Evolutionary conservation across 108 stramenopile genomes (phyloP).

Genomic region (Cyclotella atomus): DNA sequence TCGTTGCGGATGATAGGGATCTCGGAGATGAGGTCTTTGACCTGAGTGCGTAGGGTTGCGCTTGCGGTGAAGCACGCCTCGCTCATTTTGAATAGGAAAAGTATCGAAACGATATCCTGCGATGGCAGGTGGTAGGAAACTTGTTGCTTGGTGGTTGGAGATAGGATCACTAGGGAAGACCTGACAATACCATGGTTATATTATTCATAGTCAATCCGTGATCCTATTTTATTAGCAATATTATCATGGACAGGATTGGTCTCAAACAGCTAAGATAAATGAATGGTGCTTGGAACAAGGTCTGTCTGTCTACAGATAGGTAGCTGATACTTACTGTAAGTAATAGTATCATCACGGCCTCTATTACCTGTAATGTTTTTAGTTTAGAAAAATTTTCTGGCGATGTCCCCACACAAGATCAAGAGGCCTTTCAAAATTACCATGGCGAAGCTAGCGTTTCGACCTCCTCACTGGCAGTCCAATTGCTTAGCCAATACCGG

Average conservation of each 20-base stretch:
- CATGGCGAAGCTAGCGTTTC: no score
- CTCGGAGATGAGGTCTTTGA: not conserved
- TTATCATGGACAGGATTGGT: not conserved
- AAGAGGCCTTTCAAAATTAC: no score
- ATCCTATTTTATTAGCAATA: not conserved
- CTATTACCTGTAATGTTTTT: no score
- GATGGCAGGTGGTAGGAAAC: not conserved
- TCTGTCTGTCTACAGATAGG: not conserved
- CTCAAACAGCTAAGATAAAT: not conserved
- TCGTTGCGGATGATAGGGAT: not conserved
- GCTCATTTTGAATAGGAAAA: constrained; percentile 5
- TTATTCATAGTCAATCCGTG: not conserved
- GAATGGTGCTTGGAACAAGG: not conserved
- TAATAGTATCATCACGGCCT: not conserved
- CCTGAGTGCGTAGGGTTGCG: not conserved
- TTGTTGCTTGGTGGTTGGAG: not conserved
- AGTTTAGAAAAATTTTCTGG: no score
- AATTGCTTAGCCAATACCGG: no score
- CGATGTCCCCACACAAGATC: no score
- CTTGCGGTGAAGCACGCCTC: constrained; percentile 8
- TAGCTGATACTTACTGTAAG: not conserved
- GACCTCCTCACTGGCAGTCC: no score
- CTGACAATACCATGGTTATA: not conserved
- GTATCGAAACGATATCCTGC: not conserved
- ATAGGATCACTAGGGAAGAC: constrained; percentile 11